Base-by-base conservation (phyloP, 148 eudicot species). In the Cornus kousa region DNA sequence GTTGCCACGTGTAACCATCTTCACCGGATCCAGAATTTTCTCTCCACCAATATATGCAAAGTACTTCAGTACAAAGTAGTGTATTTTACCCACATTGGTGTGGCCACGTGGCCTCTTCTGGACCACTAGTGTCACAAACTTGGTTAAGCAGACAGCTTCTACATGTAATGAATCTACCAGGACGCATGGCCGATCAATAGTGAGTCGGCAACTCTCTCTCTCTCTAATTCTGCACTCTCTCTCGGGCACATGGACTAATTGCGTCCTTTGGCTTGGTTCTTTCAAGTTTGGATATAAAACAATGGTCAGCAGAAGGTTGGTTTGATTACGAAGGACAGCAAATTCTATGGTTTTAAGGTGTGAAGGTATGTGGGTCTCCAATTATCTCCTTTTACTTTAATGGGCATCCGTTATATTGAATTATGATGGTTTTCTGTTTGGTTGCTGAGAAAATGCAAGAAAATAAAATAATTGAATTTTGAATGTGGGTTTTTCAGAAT, bases 291-390 rank as follows among this genome's bases (percentile, higher is more conserved):
- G 19, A 53, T 43, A 24, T 46, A 39, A 0, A 23, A 9, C 24
- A 13, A 11, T n/a, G 4, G 37, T 35, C 3, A 35, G 37, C 5
- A 60, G 62, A 43, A 1, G 48, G 48, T 43, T 43, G 48, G 48
- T 43, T 43, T 43, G 48, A 9, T 43, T 4, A 31, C 24, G 19
- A 9, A 14, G 31, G 59, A 16, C 22, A 40, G 5, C 23, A 32
- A 43, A 75, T 50, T 76, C 79, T 16, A 20, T 67, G 60, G 78
- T 22, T 76, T 76, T 28, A 20, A 68, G 50, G 65, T 39, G 72
- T 9, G 20, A 76, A 76, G 79, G 79, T 76, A 20, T 14, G 79
- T 48, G 72, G 65, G 79, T 68, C 72, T 75, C 22, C 46, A 28
- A 7, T 46, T 17, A 48, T 0, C 71, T 5, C 37, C 72, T 46